Percentiles rank a stretch among this genome's conserved stretches.
These are phyloP conservation scores for Penicillium verrucosum DNA, from an alignment of 2,329 filamentous ascomycete genomes.

Conservation along the genomic window DNA sequence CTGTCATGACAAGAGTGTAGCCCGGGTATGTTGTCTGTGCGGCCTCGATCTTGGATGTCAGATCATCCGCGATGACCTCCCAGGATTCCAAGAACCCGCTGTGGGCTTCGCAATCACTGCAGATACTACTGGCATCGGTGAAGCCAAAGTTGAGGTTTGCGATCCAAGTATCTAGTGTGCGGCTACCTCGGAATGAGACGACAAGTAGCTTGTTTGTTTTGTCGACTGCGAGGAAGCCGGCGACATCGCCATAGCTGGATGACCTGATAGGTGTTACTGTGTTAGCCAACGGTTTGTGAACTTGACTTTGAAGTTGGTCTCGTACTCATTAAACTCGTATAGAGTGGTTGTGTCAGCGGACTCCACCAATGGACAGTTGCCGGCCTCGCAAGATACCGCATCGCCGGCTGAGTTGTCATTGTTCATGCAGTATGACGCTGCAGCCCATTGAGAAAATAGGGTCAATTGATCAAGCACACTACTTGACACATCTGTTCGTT, in stretches of 20 bases:
- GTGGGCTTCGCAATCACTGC: conserved; percentile 44
- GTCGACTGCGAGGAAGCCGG: conserved; percentile 49
- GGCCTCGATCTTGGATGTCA: conserved; percentile 39
- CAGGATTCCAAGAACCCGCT: conserved; percentile 50
- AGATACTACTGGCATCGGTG: conserved; percentile 38
- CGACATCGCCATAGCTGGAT: conserved; percentile 39
- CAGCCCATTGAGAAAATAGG: conserved; percentile 52
- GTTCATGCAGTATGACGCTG: conserved; percentile 51
- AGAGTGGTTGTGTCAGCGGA: conserved; percentile 46
- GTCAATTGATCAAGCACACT: conserved; percentile 42
- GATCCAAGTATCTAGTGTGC: conserved; percentile 32
- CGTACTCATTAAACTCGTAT: conserved; percentile 50
- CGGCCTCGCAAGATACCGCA: conserved; percentile 44
- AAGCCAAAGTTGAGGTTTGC: conserved; percentile 32
- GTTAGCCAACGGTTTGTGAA: background rate
- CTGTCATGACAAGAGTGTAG: conserved; percentile 47
- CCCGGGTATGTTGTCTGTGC: conserved; percentile 33
- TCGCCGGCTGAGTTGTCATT: conserved; percentile 48
- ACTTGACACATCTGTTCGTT: conserved; percentile 37
- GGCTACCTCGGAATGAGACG: conserved; percentile 37
- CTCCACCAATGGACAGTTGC: conserved; percentile 50
- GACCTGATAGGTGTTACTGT: conserved; percentile 8
- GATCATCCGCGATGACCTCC: conserved; percentile 34
- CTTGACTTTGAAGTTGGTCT: no score
- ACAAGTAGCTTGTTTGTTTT: conserved; percentile 41